phyloP scores from a whole-genome alignment of 371 early-diverging fungal species.

The Mucor circinelloides region DNA sequence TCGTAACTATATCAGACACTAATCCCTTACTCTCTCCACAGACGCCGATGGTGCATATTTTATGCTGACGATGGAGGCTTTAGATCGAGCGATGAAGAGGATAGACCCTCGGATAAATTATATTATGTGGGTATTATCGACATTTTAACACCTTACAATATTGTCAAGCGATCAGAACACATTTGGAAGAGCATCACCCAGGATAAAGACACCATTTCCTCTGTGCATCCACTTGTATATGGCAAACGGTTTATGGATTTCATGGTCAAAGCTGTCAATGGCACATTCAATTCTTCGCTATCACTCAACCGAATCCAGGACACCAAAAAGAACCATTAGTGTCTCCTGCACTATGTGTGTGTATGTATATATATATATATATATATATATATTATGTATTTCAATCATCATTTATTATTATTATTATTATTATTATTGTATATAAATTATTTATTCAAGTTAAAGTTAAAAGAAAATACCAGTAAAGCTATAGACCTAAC shows the following conservation, averaged over 20 bases:
- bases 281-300: not conserved
- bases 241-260: constrained; percentile 86
- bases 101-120: constrained; percentile 66
- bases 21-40: not conserved
- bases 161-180: constrained; percentile 82
- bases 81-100: constrained; percentile 69
- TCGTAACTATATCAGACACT: not conserved
- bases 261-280: constrained; percentile 53
- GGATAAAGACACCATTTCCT: constrained; percentile 77
- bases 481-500: not conserved
- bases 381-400: not conserved
- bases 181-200: constrained; percentile 79
- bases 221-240: constrained; percentile 86
- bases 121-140: constrained; percentile 96
- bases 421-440: not conserved
- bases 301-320: not conserved
- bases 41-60: constrained; percentile 71
- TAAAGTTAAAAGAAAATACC: not conserved
- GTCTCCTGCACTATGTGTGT: not conserved
- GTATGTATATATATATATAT: not conserved
- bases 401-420: constrained; percentile 1
- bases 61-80: constrained; percentile 91
- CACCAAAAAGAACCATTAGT: not conserved
- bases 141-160: constrained; percentile 90
- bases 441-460: not conserved